Base-by-base conservation (phyloP, 768 basidiomycete genomes). In the Boletus rubescentipes region DNA sequence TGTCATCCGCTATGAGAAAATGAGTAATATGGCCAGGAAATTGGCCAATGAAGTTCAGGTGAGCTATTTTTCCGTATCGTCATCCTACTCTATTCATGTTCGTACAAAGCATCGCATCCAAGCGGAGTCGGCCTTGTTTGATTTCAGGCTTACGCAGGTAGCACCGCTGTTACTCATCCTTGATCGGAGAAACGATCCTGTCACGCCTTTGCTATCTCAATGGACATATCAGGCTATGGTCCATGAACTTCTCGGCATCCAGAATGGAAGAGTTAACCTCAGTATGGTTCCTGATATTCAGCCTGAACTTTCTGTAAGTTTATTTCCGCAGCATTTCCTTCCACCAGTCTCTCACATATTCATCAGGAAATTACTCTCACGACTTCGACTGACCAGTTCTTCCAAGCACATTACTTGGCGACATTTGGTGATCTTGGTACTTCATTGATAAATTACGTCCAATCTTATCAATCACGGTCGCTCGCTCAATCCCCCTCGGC, bases 151-250 rank as follows among this genome's bases (percentile, higher is more conserved):
- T 36, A 93, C 91, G 2, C 91, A 93, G 69, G 85, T 92, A 9
- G 82, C 93, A 2, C 97, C 97, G 8, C 67, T 98, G 40, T 75
- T 99, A 32, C 79, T 99, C 46, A 91, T 99, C 59, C 79, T 99
- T 51, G 97, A 99, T 73, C 82, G 97, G 57, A 79, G 96, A 58
- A 98, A 97, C 71, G 97, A 99, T 65, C 97, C 97, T 3, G 92
- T 98, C 6, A 98, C 97, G 0, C 97, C 97, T 5, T 74, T 98
- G 35, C 78, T 98, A 30, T 93, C 93, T 3, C 97, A 98, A 71
- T 98, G 97, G 97, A 98, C 97, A 23, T 98, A 98, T 73, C 96
- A 98, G 69, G 97, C 96, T 2, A 98, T 98, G 95, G 97, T 98
- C 0, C 97, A 99, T 64, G 97, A 98, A 68, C 77, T 97, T 14